Evolutionary conservation across 2,329 filamentous ascomycete genomes (phyloP).

Genomic region (Claviceps lovelessii): DNA sequence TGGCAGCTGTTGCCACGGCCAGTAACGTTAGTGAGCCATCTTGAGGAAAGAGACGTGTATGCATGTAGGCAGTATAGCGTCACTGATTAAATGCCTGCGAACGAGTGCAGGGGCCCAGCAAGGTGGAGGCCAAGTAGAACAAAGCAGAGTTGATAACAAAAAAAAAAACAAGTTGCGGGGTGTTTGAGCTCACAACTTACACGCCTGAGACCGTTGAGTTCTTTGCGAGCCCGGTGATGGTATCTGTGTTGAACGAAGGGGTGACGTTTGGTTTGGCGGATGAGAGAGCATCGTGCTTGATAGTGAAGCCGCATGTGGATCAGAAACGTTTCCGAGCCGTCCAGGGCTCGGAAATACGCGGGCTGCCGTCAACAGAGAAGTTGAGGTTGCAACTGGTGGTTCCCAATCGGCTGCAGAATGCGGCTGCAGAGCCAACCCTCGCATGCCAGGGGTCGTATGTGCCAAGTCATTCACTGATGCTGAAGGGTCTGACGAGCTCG

Average conservation of each 20-base stretch:
- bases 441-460: background rate
- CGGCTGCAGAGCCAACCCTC: conserved; percentile 1
- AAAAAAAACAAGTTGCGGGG: background rate
- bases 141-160: too few species aligned
- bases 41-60: background rate
- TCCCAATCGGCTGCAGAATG: conserved; percentile 1
- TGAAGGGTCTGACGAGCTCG: background rate
- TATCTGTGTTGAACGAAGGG: conserved; percentile 3
- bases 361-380: conserved; percentile 9
- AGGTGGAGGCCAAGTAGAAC: too few species aligned
- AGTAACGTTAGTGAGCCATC: background rate
- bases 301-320: conserved; percentile 9
- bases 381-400: conserved; percentile 9
- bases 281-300: conserved; percentile 8
- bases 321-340: conserved; percentile 8
- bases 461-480: background rate
- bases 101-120: too few species aligned
- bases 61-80: too few species aligned
- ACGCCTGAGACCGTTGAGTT: conserved; percentile 1
- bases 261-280: conserved; percentile 3
- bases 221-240: background rate
- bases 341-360: conserved; percentile 9
- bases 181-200: conserved; percentile 1
- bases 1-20: background rate
- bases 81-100: too few species aligned